Evolutionary conservation across 352 stramenopile species (phyloP).

Genomic region (Globisporangium lucens): DNA sequence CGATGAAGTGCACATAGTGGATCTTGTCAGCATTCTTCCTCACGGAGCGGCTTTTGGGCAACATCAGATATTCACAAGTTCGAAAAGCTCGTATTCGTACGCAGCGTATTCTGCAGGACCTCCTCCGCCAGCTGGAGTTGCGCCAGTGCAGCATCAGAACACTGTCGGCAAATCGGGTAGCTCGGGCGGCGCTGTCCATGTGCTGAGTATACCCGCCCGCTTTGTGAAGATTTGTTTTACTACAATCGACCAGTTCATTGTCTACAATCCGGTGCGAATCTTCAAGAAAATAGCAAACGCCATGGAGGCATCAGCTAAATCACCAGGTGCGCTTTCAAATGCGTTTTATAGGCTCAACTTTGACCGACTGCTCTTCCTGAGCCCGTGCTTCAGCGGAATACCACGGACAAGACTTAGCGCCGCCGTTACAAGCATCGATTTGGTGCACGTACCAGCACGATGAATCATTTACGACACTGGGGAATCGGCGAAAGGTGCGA

Average conservation of each 20-base stretch:
- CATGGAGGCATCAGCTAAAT: slow-evolving; percentile 1
- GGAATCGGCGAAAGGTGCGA: slow-evolving; percentile 17
- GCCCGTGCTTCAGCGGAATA: slow-evolving; percentile 22
- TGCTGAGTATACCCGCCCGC: slow-evolving; percentile 30
- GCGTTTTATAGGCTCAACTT: slow-evolving; percentile 14
- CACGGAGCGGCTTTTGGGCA: slow-evolving; percentile 37
- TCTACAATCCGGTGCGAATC: slow-evolving; percentile 40
- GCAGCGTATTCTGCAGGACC: slow-evolving; percentile 24
- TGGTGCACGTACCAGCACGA: slow-evolving; percentile 20
- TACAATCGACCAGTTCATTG: slow-evolving; percentile 28
- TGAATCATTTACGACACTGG: slow-evolving; percentile 28
- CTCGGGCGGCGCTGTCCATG: slow-evolving; percentile 7
- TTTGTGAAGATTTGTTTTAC: slow-evolving; percentile 29
- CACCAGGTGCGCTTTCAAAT: background rate
- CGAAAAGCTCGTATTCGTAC: slow-evolving; percentile 40
- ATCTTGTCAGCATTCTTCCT: slow-evolving; percentile 38
- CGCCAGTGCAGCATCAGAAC: background rate
- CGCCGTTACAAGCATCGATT: slow-evolving; percentile 13
- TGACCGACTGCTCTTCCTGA: slow-evolving; percentile 22
- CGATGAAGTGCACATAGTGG: slow-evolving; percentile 15
- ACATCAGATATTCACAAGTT: slow-evolving; percentile 33
- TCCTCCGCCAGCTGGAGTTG: background rate
- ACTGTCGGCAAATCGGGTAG: background rate
- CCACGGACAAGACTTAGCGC: slow-evolving; percentile 18
- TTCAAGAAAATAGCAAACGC: slow-evolving; percentile 29